Evolutionary conservation across 371 early-diverging fungal genomes (phyloP).

Genomic region (Mortierella polycephala): DNA sequence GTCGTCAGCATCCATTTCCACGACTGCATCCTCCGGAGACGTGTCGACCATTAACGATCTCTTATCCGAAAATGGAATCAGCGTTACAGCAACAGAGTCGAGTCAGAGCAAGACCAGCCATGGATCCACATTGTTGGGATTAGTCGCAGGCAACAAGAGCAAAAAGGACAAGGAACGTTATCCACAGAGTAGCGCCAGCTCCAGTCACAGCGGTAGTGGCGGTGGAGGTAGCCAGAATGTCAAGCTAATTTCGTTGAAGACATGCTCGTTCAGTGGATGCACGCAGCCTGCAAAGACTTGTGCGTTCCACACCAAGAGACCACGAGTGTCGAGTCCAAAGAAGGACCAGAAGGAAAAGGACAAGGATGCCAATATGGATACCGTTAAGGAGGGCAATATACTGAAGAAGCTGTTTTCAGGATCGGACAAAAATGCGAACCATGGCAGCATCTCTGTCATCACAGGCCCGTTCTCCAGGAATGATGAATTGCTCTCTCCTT

Average conservation of each 20-base stretch:
- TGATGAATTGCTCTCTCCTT: slow-evolving; percentile 1
- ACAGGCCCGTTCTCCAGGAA: slow-evolving; percentile 10
- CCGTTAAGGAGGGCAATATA: slow-evolving; percentile 7
- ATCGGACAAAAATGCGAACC: slow-evolving; percentile 22
- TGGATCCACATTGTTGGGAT: slow-evolving; percentile 15
- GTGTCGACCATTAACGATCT: slow-evolving; percentile 34
- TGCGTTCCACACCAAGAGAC: slow-evolving; percentile 34
- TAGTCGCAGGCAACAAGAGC: slow-evolving; percentile 29
- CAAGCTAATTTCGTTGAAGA: slow-evolving; percentile 25
- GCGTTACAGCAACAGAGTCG: slow-evolving; percentile 7
- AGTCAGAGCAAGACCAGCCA: slow-evolving; percentile 10
- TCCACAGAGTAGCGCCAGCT: slow-evolving; percentile 23
- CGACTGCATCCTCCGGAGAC: slow-evolving; percentile 32
- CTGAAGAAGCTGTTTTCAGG: slow-evolving; percentile 10
- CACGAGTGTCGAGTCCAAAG: slow-evolving; percentile 8
- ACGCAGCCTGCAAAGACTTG: slow-evolving; percentile 42
- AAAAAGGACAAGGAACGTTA: slow-evolving; percentile 32
- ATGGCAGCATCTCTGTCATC: slow-evolving; percentile 9
- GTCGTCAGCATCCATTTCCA: slow-evolving; percentile 43
- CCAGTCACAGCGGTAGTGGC: slow-evolving; percentile 35
- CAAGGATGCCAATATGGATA: slow-evolving; percentile 5
- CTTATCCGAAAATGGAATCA: slow-evolving; percentile 17
- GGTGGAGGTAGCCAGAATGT: slow-evolving; percentile 25
- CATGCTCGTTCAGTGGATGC: slow-evolving; percentile 42
- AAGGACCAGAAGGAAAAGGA: slow-evolving; percentile 23